Evolutionary conservation across 2,329 filamentous ascomycete genomes (phyloP), one percentile per base, ranked within the genome.

Genomic region (Talaromyces atroroseus): DNA sequence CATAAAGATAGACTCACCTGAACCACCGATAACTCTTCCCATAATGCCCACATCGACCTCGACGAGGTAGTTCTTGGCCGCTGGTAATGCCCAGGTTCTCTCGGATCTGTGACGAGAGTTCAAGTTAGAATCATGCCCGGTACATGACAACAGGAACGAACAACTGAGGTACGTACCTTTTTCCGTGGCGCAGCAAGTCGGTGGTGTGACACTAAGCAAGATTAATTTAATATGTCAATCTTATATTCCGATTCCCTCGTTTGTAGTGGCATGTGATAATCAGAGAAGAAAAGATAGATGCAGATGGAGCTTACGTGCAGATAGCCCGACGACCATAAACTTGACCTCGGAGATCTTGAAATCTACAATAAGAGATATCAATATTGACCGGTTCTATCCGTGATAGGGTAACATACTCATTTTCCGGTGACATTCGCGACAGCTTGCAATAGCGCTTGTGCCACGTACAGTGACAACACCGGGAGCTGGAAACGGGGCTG

Each of bases 281-380:
- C 40, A 44, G 6, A 20, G 18, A 20, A 29, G 8, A 44, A 11
- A 16, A 29, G 26, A 21, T 42, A 52, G 14, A 18, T 44, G 40
- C 40, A 8, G 8, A 23, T 44, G 40, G 12, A 12, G 21, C 73
- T 67, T 63, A 76, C 76, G 71, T n/a, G 76, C 71, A 26, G 80
- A 80, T 18, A 79, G 77, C 6, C 85, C 84, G 64, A 92, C 84
- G 61, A 84, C 79, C 32, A 92, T 79, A 71, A 95, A 91, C 67
- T 88, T 89, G 60, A 91, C 82, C 60, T 90, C 85, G 23, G 87
- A 87, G 48, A 94, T 82, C 68, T 85, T 86, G 73, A 94, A 89
- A 46, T 54, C 56, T 58, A 36, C 7, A 8, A 26, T 2, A 16
- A 4, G 11, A 16, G 34, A 45, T 23, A 42, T 21, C 10, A 32